Conservation (phyloP, 129 eudicot genomes). For the Apium graveolens region DNA sequence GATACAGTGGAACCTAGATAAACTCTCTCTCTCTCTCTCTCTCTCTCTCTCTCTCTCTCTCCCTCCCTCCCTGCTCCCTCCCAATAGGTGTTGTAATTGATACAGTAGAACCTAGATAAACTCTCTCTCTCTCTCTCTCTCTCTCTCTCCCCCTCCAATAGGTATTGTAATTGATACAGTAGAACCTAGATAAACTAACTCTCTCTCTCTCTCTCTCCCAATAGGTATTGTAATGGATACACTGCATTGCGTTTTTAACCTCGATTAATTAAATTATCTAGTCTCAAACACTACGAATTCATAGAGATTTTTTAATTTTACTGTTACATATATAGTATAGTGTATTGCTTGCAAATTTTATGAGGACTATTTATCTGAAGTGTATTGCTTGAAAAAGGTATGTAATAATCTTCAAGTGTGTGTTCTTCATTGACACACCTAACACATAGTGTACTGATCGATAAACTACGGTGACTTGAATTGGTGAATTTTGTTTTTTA, state of each 20-base stretch:
- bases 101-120: no score
- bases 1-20: no score
- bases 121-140: no score
- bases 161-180: no score
- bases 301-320: not conserved
- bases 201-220: no score
- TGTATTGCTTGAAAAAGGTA: not conserved
- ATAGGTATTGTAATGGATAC: no score
- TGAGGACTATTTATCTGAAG: no score
- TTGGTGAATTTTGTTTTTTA: constrained; percentile 3
- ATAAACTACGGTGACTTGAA: not conserved
- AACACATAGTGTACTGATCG: not conserved
- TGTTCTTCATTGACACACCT: not conserved
- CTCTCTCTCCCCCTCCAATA: no score
- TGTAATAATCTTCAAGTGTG: not conserved
- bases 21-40: no score
- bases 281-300: not conserved
- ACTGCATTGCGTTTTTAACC: not conserved
- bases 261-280: not conserved
- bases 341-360: not conserved
- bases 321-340: not conserved
- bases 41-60: not conserved
- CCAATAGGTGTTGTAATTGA: no score
- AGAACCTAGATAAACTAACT: no score
- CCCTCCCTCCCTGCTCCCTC: no score